Base-by-base conservation (phyloP, 305 asterid species). In the Fraxinus velutina region DNA sequence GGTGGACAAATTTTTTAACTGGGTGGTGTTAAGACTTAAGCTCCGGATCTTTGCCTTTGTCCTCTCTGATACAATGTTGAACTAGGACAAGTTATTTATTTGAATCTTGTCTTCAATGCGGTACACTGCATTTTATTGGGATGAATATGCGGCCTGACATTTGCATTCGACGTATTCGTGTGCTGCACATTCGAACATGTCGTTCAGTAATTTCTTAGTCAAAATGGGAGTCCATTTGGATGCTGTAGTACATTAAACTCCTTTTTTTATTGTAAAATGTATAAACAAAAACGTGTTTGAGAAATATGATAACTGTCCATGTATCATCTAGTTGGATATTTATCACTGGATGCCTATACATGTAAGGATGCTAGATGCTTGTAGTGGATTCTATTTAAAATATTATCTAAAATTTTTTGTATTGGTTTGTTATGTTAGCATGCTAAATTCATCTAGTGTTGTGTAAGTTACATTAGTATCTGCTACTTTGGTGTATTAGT, bases 271-370 rank as follows among this genome's bases (percentile, higher is more conserved):
- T 21, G 7, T 37, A 13, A 4, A 2, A 60, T 60, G 30, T 60
- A 60, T 17, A 27, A 81, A 2, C 34, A 52, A 77, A 55, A 37
- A 55, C 60, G 36, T 27, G 33, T 24, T 47, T 37, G 70, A 60
- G 70, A 60, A 60, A 19, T 8, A 36, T 19, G 4, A 8, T 10
- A 24, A 57, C 60, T 22, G 12, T 10, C 29, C 12, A 13, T 36
- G 19, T 29, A 30, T 36, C 30, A 15, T 29, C 6, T 70, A 52
- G 70, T 76, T 83, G 62, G 37, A 78, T 33, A 75, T 34, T 34
- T 77, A 32, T 13, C 73, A 70, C 36, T 77, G 66, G 71, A 72
- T 77, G 37, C 21, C 22, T 82, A 36, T 50, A 52, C 76, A n/a
- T 52, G 39, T 32, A 47, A 2, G 15, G 66, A 52, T 71, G 64